Evolutionary conservation across 2,329 filamentous ascomycete species (phyloP).

Genomic region (Diaporthe caulivora): DNA sequence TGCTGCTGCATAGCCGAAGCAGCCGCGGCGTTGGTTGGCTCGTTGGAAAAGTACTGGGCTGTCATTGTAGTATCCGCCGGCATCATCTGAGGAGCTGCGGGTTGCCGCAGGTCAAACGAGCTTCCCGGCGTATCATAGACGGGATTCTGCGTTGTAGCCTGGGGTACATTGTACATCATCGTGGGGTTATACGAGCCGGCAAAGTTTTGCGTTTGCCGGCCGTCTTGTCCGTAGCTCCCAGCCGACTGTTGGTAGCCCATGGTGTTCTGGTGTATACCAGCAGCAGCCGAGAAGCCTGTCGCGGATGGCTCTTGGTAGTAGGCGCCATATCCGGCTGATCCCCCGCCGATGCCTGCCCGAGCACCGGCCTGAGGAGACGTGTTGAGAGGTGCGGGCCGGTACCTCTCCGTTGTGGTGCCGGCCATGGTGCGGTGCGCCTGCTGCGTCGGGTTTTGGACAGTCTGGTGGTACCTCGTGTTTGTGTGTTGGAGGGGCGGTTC

Average conservation of each 20-base stretch:
- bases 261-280: slow-evolving; percentile 67
- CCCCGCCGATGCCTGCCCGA: slow-evolving; percentile 64
- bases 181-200: slow-evolving; percentile 70
- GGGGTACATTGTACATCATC: slow-evolving; percentile 85
- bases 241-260: slow-evolving; percentile 69
- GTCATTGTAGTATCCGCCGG: slow-evolving; percentile 71
- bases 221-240: slow-evolving; percentile 72
- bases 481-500: slow-evolving; percentile 75
- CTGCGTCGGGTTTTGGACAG: slow-evolving; percentile 62
- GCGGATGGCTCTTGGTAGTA: slow-evolving; percentile 70
- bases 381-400: slow-evolving; percentile 62
- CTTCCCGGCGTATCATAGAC: slow-evolving; percentile 79
- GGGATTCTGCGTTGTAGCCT: slow-evolving; percentile 70
- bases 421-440: slow-evolving; percentile 58
- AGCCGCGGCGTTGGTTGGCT: slow-evolving; percentile 72
- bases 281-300: slow-evolving; percentile 61
- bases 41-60: slow-evolving; percentile 78
- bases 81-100: slow-evolving; percentile 83
- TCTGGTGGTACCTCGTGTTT: slow-evolving; percentile 62
- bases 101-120: slow-evolving; percentile 81
- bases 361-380: slow-evolving; percentile 59
- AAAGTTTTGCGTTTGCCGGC: slow-evolving; percentile 67
- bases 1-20: slow-evolving; percentile 66
- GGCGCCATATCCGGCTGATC: slow-evolving; percentile 66
- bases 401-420: slow-evolving; percentile 62